A percentile compares a stretch with the other conserved stretches of the same genome.
Evolutionary conservation across 2,329 filamentous ascomycete species (phyloP).

Genomic region (Teratosphaeriaceae sp.): DNA sequence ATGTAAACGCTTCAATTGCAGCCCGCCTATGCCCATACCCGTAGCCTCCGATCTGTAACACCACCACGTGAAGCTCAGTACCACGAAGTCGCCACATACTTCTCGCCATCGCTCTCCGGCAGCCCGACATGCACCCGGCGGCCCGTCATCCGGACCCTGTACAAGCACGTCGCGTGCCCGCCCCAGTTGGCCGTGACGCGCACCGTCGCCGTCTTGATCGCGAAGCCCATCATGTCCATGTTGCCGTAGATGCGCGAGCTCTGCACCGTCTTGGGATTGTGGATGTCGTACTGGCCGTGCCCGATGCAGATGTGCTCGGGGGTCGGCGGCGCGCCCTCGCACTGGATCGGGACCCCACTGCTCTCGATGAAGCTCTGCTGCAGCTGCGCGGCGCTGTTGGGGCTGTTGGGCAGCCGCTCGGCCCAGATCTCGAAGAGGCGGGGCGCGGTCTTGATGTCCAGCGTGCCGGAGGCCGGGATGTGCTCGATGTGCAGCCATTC

Average conservation of each 20-base stretch:
- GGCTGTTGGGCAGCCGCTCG: slow-evolving; percentile 17
- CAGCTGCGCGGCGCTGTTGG: slow-evolving; percentile 9
- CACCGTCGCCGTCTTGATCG: slow-evolving; percentile 32
- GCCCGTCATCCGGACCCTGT: slow-evolving; percentile 40
- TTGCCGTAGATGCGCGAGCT: slow-evolving; percentile 31
- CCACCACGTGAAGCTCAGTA: no score
- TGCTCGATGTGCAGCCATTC: slow-evolving; percentile 41
- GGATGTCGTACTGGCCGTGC: slow-evolving; percentile 35
- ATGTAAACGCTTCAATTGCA: no score
- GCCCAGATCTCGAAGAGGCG: slow-evolving; percentile 41
- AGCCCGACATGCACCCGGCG: slow-evolving; percentile 12
- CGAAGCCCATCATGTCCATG: slow-evolving; percentile 16
- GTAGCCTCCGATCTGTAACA: no score
- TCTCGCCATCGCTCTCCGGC: background rate
- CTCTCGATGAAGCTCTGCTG: slow-evolving; percentile 4
- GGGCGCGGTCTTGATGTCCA: slow-evolving; percentile 36
- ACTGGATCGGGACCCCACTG: background rate
- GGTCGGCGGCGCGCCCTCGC: slow-evolving; percentile 12
- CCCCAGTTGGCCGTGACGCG: slow-evolving; percentile 40
- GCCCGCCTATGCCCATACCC: no score
- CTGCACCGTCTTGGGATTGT: slow-evolving; percentile 36
- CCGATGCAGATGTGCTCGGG: slow-evolving; percentile 32
- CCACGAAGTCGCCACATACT: no score
- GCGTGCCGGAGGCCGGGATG: slow-evolving; percentile 33
- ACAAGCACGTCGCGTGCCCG: slow-evolving; percentile 39